Evolutionary conservation across 2,329 filamentous ascomycete genomes (phyloP), one percentile per base, ranked within the genome.

Genomic region (Fusarium decemcellulare): DNA sequence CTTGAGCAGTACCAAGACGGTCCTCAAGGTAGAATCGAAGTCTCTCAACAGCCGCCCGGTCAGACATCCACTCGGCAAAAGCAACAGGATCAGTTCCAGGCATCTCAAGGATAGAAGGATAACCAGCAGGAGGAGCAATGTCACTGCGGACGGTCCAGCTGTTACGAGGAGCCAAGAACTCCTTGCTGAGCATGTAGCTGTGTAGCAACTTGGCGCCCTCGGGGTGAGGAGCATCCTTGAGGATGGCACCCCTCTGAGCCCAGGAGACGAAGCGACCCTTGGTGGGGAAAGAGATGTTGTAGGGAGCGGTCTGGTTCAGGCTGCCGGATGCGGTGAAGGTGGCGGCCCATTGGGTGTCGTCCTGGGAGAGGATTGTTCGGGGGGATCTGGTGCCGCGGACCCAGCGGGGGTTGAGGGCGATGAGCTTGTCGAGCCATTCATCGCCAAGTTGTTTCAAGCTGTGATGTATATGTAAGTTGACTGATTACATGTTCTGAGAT

Each of bases 351-450:
- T 75, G 77, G 53, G 36, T 68, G 61, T 80, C 78, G 29, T 65
- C 64, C 11, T 73, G 37, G 4, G 43, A 16, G 30, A 83, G 48
- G 11, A 85, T 63, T 1, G 79, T 78, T 12, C 2, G 48, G 59
- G 0, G 85, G 83, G 0, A 83, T 86, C 2, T 74, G 77, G 82
- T 83, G 9, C 86, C 86, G 29, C 86, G 85, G 12, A 88, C 85
- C 86, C 86, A 88, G 44, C 75, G 77, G 1, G 85, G 83, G 69
- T 87, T 84, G 66, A 87, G 84, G 16, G 78, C 67, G 1, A 86
- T 67, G 0, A 88, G 79, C 5, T 67, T 68, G 12, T 88, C 81
- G 63, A 88, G 81, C 84, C 85, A 88, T 1, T 73, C 67, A 5
- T 65, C 68, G 9, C 85, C 85, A 32, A 84, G 78, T 36, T 83